These are phyloP conservation scores for Phaeoacremonium minimum DNA, from an alignment of 2,329 filamentous ascomycete genomes.

Conservation along the genomic window DNA sequence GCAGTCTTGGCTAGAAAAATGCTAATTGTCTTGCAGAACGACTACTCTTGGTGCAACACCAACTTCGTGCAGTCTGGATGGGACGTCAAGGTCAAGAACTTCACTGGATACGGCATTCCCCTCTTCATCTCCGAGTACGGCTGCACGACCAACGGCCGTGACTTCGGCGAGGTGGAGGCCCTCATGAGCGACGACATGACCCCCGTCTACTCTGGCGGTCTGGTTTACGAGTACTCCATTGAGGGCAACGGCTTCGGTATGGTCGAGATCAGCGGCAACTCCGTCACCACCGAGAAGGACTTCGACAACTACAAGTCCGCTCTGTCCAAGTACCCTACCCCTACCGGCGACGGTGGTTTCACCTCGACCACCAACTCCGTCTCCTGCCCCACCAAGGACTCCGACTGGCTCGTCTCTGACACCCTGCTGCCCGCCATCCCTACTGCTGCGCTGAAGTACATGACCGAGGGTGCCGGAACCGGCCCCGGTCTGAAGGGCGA, in stretches of 20 bases:
- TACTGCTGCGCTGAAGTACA: slow-evolving; percentile 43
- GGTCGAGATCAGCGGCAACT: slow-evolving; percentile 56
- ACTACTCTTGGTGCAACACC: slow-evolving; percentile 82
- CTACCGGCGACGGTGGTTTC: slow-evolving; percentile 46
- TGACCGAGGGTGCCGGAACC: slow-evolving; percentile 46
- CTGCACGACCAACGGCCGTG: slow-evolving; percentile 75
- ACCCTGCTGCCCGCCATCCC: slow-evolving; percentile 49
- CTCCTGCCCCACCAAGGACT: slow-evolving; percentile 44
- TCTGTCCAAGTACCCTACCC: slow-evolving; percentile 42
- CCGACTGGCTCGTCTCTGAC: slow-evolving; percentile 46
- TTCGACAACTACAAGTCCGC: slow-evolving; percentile 52
- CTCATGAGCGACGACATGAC: slow-evolving; percentile 86
- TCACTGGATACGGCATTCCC: slow-evolving; percentile 79
- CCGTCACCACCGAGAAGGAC: slow-evolving; percentile 55
- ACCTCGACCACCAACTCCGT: slow-evolving; percentile 39
- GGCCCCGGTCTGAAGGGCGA: slow-evolving; percentile 48
- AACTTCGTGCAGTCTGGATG: slow-evolving; percentile 70
- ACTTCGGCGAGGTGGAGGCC: slow-evolving; percentile 74
- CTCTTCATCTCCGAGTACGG: slow-evolving; percentile 96
- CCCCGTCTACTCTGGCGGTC: slow-evolving; percentile 84
- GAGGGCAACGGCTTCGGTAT: slow-evolving; percentile 79
- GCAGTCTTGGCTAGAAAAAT: too few relatives aligned
- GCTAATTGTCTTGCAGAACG: slow-evolving; percentile 45
- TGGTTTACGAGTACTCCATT: slow-evolving; percentile 91
- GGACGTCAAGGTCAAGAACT: slow-evolving; percentile 85